A percentile compares a stretch with the other conserved stretches of the same genome.
phyloP scores from a whole-genome alignment of 1,284 basidiomycete genomes.

The Sanghuangporus weigelae region DNA sequence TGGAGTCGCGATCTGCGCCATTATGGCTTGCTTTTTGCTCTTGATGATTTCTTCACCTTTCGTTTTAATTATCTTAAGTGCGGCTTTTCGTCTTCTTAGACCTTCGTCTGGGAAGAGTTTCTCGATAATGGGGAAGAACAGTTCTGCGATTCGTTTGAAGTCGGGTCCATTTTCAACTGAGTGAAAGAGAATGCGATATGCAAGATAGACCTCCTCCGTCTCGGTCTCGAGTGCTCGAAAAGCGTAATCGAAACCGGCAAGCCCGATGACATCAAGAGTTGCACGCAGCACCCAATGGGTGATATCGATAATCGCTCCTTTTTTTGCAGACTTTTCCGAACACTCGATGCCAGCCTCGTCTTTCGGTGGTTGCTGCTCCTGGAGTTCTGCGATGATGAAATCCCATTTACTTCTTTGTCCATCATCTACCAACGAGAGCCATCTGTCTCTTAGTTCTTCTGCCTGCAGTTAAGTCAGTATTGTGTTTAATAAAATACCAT shows the following conservation, averaged over 20 bases:
- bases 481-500: constrained; percentile 8
- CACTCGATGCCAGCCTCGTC: background rate
- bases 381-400: constrained; percentile 23
- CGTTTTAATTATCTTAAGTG: constrained; percentile 33
- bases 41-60: constrained; percentile 38
- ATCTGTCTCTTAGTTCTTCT: constrained; percentile 34
- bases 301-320: constrained; percentile 33
- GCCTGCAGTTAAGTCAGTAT: constrained; percentile 24
- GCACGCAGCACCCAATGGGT: constrained; percentile 44
- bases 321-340: background rate
- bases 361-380: constrained; percentile 4
- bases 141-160: constrained; percentile 34
- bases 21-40: constrained; percentile 33
- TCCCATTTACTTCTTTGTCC: constrained; percentile 36
- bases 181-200: constrained; percentile 44
- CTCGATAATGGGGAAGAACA: constrained; percentile 41
- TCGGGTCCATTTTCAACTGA: constrained; percentile 37
- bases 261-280: constrained; percentile 47
- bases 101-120: constrained; percentile 40
- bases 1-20: constrained; percentile 28
- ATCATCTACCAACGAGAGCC: constrained; percentile 34
- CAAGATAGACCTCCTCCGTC: constrained; percentile 41
- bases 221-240: constrained; percentile 44
- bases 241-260: constrained; percentile 44
- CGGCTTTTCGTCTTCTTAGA: constrained; percentile 32